Percentiles rank a stretch among this genome's conserved stretches.
phyloP scores from a whole-genome alignment of 129 eudicot genomes.

The Saposhnikovia divaricata region DNA sequence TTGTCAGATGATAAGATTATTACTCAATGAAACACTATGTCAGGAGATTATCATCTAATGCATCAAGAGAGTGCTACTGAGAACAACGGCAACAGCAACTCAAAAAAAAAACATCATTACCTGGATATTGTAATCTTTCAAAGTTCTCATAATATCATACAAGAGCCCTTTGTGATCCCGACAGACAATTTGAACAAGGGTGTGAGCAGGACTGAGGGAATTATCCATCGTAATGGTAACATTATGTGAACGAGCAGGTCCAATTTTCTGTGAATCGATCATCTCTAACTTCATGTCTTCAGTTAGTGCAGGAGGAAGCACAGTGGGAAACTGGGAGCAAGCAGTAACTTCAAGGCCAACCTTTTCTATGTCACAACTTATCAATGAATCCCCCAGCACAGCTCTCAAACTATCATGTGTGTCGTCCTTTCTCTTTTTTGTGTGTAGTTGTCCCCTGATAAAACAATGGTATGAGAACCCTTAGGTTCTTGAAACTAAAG shows the following conservation, averaged over 20 bases:
- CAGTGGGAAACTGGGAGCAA: slow-evolving; percentile 60
- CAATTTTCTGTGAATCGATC: slow-evolving; percentile 27
- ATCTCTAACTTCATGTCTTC: slow-evolving; percentile 52
- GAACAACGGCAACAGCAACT: background rate
- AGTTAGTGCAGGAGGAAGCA: slow-evolving; percentile 53
- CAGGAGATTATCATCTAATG: background rate
- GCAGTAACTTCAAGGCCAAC: slow-evolving; percentile 61
- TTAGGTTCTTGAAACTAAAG: background rate
- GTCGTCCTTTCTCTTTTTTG: slow-evolving; percentile 57
- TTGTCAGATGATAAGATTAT: background rate
- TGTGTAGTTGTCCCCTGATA: slow-evolving; percentile 67
- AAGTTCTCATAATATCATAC: slow-evolving; percentile 82
- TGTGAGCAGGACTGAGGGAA: slow-evolving; percentile 83
- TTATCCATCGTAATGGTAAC: slow-evolving; percentile 55
- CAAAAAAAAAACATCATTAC: slow-evolving; percentile 18
- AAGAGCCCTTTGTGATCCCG: slow-evolving; percentile 82
- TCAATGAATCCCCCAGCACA: slow-evolving; percentile 53
- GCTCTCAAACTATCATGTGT: slow-evolving; percentile 36
- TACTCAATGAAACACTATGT: background rate
- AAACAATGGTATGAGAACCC: slow-evolving; percentile 1
- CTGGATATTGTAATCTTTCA: slow-evolving; percentile 83
- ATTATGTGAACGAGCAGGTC: slow-evolving; percentile 25
- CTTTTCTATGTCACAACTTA: slow-evolving; percentile 69
- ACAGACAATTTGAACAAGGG: slow-evolving; percentile 77
- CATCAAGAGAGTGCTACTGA: background rate